Base-by-base conservation (phyloP, 2,329 filamentous ascomycete species). In the Penicillium hordei region DNA sequence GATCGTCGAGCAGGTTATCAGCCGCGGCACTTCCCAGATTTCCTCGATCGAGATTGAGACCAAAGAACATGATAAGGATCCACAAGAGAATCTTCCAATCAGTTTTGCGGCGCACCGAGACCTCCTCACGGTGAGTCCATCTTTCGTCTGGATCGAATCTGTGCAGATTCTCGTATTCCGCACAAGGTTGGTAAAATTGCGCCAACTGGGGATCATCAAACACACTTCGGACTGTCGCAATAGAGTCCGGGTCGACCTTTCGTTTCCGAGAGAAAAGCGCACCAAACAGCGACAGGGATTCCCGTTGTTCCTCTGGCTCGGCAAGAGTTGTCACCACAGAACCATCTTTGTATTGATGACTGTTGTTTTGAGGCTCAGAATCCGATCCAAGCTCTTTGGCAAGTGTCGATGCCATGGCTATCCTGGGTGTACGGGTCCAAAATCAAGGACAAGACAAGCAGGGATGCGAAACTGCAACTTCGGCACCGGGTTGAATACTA, bases 21-120 rank as follows among this genome's bases (percentile, higher is more conserved):
- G 70, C 60, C 7, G 60, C 58, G 3, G 70, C 70, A 36, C 67
- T 63, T 33, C 60, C 52, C 25, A 72, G 52, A 43, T 71, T 71
- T 15, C 67, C 63, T 8, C 69, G 60, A 49, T 71, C 68, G 9
- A 72, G 58, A 29, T 72, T 63, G 19, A 72, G 53, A 0, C 61
- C 67, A 9, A 68, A 69, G 57, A 72, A 72, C 82, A 85, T 84
- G 38, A 84, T 67, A 48, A 80, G 81, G 52, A 66, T 65, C 69
- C 65, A 78, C 2, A 71, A 45, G n/a, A 72, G 67, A 23, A 77
- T 72, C 10, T 58, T 66, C 60, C 60, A 64, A 58, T 77, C 75
- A 13, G 61, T 67, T 50, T 72, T 72, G 31, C 66, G 64, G 3
- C 60, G 49, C 3, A 70, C 62, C 4, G 50, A 48, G 5, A 46